These are phyloP conservation scores for Cyanodermella asteris DNA, from an alignment of 2,329 filamentous ascomycete species.

Conservation along the genomic window DNA sequence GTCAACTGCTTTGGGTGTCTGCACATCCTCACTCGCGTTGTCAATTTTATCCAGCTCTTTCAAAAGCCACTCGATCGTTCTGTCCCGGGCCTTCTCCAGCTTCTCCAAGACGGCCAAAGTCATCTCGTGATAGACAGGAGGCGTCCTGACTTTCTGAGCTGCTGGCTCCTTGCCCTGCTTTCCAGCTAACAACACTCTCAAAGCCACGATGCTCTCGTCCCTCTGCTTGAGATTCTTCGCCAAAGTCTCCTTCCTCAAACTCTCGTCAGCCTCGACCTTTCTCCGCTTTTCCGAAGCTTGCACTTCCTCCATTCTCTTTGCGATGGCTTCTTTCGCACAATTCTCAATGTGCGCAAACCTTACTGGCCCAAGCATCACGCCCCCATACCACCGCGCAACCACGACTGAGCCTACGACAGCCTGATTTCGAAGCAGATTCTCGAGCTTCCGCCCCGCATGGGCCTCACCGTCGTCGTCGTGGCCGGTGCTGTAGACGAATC, in stretches of 20 bases:
- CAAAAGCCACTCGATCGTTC: slow-evolving; percentile 28
- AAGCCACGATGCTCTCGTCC: slow-evolving; percentile 24
- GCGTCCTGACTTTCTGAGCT: slow-evolving; percentile 12
- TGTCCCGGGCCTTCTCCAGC: slow-evolving; percentile 31
- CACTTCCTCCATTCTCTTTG: slow-evolving; percentile 17
- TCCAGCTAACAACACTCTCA: slow-evolving; percentile 23
- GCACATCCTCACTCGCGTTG: slow-evolving; percentile 20
- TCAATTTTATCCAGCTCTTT: slow-evolving; percentile 31
- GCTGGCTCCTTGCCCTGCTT: slow-evolving; percentile 18
- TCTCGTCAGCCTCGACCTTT: slow-evolving; percentile 16
- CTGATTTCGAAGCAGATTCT: slow-evolving; percentile 23
- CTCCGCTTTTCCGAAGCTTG: slow-evolving; percentile 14
- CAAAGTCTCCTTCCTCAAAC: slow-evolving; percentile 14
- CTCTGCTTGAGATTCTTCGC: slow-evolving; percentile 21
- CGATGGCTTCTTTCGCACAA: slow-evolving; percentile 25
- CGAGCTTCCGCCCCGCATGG: slow-evolving; percentile 26
- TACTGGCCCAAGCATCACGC: slow-evolving; percentile 28
- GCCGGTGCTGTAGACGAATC: too few relatives aligned
- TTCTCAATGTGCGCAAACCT: slow-evolving; percentile 31
- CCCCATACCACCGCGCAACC: slow-evolving; percentile 34
- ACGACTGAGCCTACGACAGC: slow-evolving; percentile 24
- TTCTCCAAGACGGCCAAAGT: slow-evolving; percentile 19
- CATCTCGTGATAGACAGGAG: slow-evolving; percentile 18
- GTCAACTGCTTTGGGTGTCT: too few relatives aligned
- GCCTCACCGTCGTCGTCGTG: slow-evolving; percentile 33